Evolutionary conservation across 495 filamentous ascomycete species (phyloP), one percentile per base, ranked within the genome.

Genomic region (Hypomontagnella monticulosa): DNA sequence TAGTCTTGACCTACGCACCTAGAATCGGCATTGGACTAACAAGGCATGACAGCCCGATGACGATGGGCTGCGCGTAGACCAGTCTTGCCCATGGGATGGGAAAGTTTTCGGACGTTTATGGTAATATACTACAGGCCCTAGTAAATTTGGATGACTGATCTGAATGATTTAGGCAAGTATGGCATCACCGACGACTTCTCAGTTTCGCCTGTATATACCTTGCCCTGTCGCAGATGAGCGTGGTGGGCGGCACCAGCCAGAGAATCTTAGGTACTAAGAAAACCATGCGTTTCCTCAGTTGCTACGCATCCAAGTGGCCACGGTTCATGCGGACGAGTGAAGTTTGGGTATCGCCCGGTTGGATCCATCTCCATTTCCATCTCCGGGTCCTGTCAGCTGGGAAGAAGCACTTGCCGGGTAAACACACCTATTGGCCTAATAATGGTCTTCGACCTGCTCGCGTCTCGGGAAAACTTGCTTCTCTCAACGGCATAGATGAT

Each of bases 131-230:
- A 27, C 23, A 27, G 23, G 23, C 6, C 23, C 23, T 27, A 27
- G 23, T 27, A 27, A 27, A 27, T 27, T 2, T 27, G 2, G 23
- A 3, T 27, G 6, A 27, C 23, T 27, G 23, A 27, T 27, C 23
- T 27, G 23, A 27, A 27, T 27, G 23, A 2, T 27, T 6, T 27
- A 63, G 61, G 61, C 52, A 63, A 57, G 23, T 63, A 46, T 63
- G 57, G 14, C 61, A 63, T 11, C 30, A 55, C 23, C 61, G 53
- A 30, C 51, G 46, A 42, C 61, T 63, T 14, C 61, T 63, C 23
- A 63, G 61, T 18, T 63, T 64, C 19, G 61, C 61, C 7, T 64
- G 61, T 18, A 64, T 64, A 52, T 64, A 64, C 16, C 61, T 58
- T n/a, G 15, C 33, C 11, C 20, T 64, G 7, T 58, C 61, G 3